These are phyloP conservation scores for Populus euphratica DNA, from an alignment of 345 rosid genomes.

Conservation along the genomic window DNA sequence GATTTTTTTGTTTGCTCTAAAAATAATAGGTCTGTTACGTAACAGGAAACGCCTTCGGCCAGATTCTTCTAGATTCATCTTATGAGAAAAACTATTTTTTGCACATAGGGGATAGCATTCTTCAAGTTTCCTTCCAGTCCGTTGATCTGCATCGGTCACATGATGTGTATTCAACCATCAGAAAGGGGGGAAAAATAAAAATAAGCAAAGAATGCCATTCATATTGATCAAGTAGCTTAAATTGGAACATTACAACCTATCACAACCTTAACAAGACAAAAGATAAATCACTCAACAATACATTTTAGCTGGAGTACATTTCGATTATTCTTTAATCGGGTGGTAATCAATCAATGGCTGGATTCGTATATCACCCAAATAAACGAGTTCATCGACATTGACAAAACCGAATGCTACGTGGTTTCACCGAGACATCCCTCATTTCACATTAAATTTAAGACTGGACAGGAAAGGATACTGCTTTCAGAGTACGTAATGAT, in stretches of 20 bases:
- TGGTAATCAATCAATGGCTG: background rate
- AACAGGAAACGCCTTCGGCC: conserved; percentile 22
- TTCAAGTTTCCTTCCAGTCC: conserved; percentile 15
- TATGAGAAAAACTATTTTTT: conserved; percentile 22
- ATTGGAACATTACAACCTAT: background rate
- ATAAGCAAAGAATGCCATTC: background rate
- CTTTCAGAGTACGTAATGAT: too few species aligned
- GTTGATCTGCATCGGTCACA: conserved; percentile 26
- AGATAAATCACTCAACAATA: background rate
- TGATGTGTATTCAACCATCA: background rate
- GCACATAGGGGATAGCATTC: conserved; percentile 15
- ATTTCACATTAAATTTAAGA: background rate
- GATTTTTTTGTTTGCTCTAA: conserved; percentile 25
- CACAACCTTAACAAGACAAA: background rate
- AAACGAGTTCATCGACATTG: background rate
- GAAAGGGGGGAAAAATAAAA: too few species aligned
- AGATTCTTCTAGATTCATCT: conserved; percentile 24
- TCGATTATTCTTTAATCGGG: too few species aligned
- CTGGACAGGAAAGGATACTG: too few species aligned
- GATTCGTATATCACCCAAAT: background rate
- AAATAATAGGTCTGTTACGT: conserved; percentile 21
- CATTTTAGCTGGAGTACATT: background rate
- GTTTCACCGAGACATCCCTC: background rate
- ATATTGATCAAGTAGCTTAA: too few species aligned
- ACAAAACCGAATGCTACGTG: background rate